These are phyloP conservation scores for Panaeolus cyanescens DNA, from an alignment of 768 basidiomycete species.

Conservation along the genomic window DNA sequence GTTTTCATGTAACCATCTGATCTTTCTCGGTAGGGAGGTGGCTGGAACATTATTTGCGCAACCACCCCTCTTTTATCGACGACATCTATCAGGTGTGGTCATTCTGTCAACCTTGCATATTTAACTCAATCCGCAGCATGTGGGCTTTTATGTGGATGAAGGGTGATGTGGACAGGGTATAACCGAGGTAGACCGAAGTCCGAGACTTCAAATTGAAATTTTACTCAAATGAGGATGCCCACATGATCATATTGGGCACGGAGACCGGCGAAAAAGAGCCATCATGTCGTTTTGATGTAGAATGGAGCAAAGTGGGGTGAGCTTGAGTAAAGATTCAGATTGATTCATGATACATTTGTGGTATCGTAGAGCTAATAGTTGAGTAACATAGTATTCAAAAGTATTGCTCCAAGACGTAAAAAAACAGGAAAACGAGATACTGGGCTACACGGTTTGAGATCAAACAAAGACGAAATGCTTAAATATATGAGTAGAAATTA, in stretches of 20 bases:
- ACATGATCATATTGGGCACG: not conserved
- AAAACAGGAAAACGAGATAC: not conserved
- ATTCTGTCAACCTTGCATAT: not conserved
- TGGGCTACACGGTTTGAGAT: not conserved
- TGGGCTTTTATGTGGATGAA: not conserved
- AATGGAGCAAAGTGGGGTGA: not conserved
- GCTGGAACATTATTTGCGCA: not conserved
- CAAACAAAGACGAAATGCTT: not conserved
- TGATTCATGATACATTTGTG: slow-evolving; percentile 1
- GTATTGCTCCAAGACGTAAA: not conserved
- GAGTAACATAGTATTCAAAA: not conserved
- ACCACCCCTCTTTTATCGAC: too few relatives aligned
- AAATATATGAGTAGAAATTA: not conserved
- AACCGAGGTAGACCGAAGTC: not conserved
- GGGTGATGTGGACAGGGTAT: not conserved
- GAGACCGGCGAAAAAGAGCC: not conserved
- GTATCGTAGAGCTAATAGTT: not conserved
- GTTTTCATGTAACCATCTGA: not conserved
- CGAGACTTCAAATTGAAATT: not conserved
- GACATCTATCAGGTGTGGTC: not conserved
- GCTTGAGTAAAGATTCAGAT: not conserved
- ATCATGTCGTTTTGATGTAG: not conserved
- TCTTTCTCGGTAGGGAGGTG: not conserved
- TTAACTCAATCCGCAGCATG: not conserved
- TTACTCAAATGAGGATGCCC: not conserved